A percentile compares a stretch with the other conserved stretches of the same genome.
Evolutionary conservation across 805 yeast species (phyloP).

Genomic region (Nadsonia fulvescens): DNA sequence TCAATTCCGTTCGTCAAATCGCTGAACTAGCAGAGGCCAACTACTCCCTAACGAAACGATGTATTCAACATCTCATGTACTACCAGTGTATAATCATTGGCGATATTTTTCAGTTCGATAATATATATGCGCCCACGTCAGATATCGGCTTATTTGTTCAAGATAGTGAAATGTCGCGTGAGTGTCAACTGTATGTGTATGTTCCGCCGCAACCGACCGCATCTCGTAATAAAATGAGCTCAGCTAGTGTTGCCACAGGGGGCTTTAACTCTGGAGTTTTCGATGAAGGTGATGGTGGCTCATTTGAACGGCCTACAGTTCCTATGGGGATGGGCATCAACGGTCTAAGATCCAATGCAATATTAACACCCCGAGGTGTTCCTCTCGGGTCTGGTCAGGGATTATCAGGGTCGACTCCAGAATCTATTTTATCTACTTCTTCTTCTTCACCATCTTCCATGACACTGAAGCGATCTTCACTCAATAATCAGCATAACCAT

Average conservation of each 20-base stretch:
- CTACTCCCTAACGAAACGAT: slow-evolving; percentile 56
- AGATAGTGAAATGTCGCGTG: slow-evolving; percentile 48
- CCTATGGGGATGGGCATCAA: slow-evolving; percentile 3
- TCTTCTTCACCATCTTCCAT: slow-evolving; percentile 15
- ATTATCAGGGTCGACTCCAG: neutral
- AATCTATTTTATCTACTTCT: slow-evolving; percentile 9
- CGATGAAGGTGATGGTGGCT: no score
- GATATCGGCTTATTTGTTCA: slow-evolving; percentile 49
- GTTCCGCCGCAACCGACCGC: slow-evolving; percentile 17
- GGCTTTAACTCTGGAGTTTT: no score
- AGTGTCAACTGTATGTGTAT: slow-evolving; percentile 71
- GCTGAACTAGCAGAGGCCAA: slow-evolving; percentile 71
- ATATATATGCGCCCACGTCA: slow-evolving; percentile 79
- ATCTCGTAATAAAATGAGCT: no score
- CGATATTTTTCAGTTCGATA: slow-evolving; percentile 79
- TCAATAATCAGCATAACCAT: slow-evolving; percentile 1
- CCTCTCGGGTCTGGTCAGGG: no score
- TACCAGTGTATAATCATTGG: slow-evolving; percentile 69
- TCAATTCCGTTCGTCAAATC: slow-evolving; percentile 64
- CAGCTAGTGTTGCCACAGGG: no score
- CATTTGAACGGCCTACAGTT: no score
- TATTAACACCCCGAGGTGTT: no score
- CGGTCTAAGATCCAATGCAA: slow-evolving; percentile 2
- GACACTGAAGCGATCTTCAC: slow-evolving; percentile 2
- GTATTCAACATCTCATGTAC: slow-evolving; percentile 81